Base-by-base conservation (phyloP, 768 basidiomycete genomes). In the Saitozyma podzolica region DNA sequence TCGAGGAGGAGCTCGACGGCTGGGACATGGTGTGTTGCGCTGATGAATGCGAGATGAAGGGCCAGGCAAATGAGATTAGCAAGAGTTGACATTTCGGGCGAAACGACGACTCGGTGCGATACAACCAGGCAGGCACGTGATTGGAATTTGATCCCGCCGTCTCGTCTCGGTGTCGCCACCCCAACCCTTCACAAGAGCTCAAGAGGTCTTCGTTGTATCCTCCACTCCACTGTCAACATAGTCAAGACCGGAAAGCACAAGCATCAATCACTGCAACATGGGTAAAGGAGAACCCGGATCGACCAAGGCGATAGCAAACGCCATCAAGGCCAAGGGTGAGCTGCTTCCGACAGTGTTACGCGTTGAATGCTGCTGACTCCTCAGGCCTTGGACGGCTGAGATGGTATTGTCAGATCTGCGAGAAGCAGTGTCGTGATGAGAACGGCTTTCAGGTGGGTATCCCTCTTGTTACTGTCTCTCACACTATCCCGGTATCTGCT, bases 391-490 rank as follows among this genome's bases (percentile, higher is more conserved):
- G 96, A 80, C 87, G 92, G 74, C 86, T 98, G 66, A 86, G 94
- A 65, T 98, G 94, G 95, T 99, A 91, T 81, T 98, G 95, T 75
- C 95, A 99, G 84, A 91, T 98, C 68, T 98, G 96, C 85, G 83
- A 97, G 84, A 99, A 99, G 79, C 95, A 98, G 80, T 98, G 95
- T 80, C 84, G 94, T 39, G 77, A 98, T 80, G 96, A 98, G 83
- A 99, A 99, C 80, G 96, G 94, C 16, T 99, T 98, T 86, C 72
- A 75, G 69, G 73, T 75, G 57, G 54, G 70, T 61, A 5, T 50
- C 0, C 37, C 39, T 39, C 29, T n/a, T 52, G 2, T 55, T 55
- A 37, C 10, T 7, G 20, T 14, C 14, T 52, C n/a, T n/a, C 29
- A 48, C 47, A 48, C 2, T 6, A 13, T 48, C 6, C 14, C 13